Evolutionary conservation across 768 basidiomycete species (phyloP).

Genomic region (Suillus bovinus): DNA sequence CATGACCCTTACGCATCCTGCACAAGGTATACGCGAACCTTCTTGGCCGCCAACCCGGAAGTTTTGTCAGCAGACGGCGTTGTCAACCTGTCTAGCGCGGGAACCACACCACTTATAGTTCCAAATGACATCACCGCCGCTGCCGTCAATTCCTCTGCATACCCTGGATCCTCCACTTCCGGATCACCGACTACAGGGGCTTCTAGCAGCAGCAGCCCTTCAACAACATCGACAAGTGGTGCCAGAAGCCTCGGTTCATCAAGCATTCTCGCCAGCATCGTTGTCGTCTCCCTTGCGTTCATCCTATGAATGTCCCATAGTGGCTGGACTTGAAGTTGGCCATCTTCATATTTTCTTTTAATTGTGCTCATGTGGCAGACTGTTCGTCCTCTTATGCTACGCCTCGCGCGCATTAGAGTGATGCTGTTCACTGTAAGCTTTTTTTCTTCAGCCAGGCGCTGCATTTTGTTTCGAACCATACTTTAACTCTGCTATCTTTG

Average conservation of each 20-base stretch:
- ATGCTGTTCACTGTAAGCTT: neutral
- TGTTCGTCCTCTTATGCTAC: neutral
- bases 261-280: conserved; percentile 47
- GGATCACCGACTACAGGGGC: conserved; percentile 22
- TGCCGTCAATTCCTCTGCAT: conserved; percentile 31
- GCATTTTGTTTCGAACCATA: neutral
- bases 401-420: neutral
- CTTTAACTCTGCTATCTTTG: neutral
- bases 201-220: conserved; percentile 9
- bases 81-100: conserved; percentile 47
- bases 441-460: conserved; percentile 6
- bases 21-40: conserved; percentile 39
- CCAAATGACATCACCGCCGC: conserved; percentile 57
- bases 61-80: conserved; percentile 49
- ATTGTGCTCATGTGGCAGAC: neutral
- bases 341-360: neutral
- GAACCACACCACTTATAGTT: conserved; percentile 52
- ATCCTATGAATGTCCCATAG: conserved; percentile 36
- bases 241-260: conserved; percentile 51
- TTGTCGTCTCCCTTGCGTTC: conserved; percentile 46
- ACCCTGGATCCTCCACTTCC: conserved; percentile 21
- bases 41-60: conserved; percentile 53
- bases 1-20: neutral
- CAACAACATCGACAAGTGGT: conserved; percentile 34
- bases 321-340: neutral